Evolutionary conservation across 2,329 filamentous ascomycete species (phyloP).

Genomic region (Chaetomiaceae sp.): DNA sequence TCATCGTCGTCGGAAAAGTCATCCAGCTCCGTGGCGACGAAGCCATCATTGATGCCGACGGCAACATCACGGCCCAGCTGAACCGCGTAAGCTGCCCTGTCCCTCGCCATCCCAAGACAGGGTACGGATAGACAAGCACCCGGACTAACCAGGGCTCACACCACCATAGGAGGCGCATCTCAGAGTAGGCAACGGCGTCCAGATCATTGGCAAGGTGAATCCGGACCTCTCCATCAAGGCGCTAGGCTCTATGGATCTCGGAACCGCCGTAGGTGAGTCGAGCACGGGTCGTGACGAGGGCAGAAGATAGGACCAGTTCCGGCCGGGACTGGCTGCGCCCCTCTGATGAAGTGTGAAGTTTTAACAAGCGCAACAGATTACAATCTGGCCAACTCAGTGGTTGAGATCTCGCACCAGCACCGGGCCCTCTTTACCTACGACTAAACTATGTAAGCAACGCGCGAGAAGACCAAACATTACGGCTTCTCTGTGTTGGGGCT

Average conservation of each 20-base stretch:
- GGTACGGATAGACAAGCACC: too few species aligned
- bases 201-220: conserved; percentile 77
- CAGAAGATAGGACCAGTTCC: too few species aligned
- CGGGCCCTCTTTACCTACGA: conserved; percentile 73
- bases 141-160: not conserved
- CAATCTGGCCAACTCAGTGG: conserved; percentile 69
- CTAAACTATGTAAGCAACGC: too few species aligned
- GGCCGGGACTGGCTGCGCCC: too few species aligned
- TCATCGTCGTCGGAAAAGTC: conserved; percentile 84
- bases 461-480: too few species aligned
- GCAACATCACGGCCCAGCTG: conserved; percentile 68
- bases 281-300: not conserved
- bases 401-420: conserved; percentile 78
- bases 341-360: not conserved
- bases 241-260: conserved; percentile 65
- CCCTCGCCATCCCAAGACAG: too few species aligned
- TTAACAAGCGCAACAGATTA: conserved; percentile 55
- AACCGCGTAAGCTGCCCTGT: conserved; percentile 55
- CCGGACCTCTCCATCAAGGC: conserved; percentile 68
- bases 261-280: conserved; percentile 61
- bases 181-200: conserved; percentile 63
- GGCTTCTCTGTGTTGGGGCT: too few species aligned
- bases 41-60: conserved; percentile 75
- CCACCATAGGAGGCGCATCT: conserved; percentile 59
- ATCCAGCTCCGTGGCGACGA: conserved; percentile 74